phyloP scores from a whole-genome alignment of 2,329 filamentous ascomycete genomes.

The Phyllosticta citriasiana region DNA sequence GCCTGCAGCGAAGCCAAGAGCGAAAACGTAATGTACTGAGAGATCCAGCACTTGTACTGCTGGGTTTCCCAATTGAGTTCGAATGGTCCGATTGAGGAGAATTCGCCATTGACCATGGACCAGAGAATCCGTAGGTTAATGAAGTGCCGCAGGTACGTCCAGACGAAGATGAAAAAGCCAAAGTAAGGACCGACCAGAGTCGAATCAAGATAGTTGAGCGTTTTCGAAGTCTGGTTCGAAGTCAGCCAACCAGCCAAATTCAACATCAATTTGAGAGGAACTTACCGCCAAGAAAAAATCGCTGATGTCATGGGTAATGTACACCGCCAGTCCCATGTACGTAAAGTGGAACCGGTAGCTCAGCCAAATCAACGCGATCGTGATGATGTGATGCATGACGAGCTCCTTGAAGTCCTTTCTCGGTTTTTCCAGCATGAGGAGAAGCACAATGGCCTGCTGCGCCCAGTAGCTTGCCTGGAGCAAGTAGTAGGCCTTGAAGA shows the following conservation, averaged over 20 bases:
- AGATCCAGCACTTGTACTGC: conserved; percentile 67
- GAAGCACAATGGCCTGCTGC: conserved; percentile 80
- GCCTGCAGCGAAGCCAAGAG: conserved; percentile 60
- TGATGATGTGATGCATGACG: conserved; percentile 84
- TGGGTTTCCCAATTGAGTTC: conserved; percentile 65
- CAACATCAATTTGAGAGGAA: conserved; percentile 8
- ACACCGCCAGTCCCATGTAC: conserved; percentile 86
- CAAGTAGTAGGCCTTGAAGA: conserved; percentile 93
- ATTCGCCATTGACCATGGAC: conserved; percentile 61
- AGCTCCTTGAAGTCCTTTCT: conserved; percentile 93
- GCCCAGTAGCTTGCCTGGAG: conserved; percentile 93
- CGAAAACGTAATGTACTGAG: conserved; percentile 55
- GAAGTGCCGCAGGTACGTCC: conserved; percentile 86
- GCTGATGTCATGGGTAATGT: conserved; percentile 87
- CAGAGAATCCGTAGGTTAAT: conserved; percentile 68
- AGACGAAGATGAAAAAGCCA: conserved; percentile 64
- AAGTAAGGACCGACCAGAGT: conserved; percentile 76
- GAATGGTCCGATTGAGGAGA: conserved; percentile 63
- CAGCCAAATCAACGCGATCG: conserved; percentile 68
- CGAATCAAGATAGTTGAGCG: conserved; percentile 80
- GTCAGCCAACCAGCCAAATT: neutral
- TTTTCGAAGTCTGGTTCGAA: conserved; percentile 66
- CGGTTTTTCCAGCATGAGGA: conserved; percentile 83
- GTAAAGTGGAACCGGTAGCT: conserved; percentile 97
- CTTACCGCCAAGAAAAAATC: conserved; percentile 91